Percentiles rank a stretch among this genome's conserved stretches.
phyloP scores from a whole-genome alignment of 345 rosid species.

The Populus pruinosa region DNA sequence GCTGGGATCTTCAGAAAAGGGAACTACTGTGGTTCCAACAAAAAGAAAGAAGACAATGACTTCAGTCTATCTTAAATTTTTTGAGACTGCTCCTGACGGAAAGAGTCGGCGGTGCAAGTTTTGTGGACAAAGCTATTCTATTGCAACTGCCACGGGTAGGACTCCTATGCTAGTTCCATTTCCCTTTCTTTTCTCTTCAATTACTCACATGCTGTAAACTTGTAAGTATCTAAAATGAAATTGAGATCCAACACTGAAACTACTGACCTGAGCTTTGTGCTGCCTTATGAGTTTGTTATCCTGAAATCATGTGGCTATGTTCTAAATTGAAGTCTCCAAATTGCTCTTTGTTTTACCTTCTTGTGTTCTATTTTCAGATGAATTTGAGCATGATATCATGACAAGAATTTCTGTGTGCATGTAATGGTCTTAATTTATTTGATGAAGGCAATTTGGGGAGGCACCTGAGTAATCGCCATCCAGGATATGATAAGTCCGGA shows the following conservation, averaged over 20 bases:
- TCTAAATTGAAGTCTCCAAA: background rate
- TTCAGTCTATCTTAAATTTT: constrained; percentile 85
- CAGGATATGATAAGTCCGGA: constrained; percentile 76
- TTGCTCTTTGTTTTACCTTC: constrained; percentile 7
- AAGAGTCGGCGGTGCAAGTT: constrained; percentile 90
- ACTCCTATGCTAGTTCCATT: constrained; percentile 1
- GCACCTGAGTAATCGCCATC: constrained; percentile 85
- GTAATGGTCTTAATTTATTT: constrained; percentile 12
- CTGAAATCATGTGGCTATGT: background rate
- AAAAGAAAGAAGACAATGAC: constrained; percentile 98
- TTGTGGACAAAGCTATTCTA: constrained; percentile 90
- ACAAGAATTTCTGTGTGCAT: constrained; percentile 2
- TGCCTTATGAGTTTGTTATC: background rate
- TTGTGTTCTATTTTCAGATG: background rate
- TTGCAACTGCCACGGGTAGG: constrained; percentile 90
- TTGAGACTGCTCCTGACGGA: constrained; percentile 78
- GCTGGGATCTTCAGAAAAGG: constrained; percentile 71
- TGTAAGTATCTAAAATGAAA: background rate
- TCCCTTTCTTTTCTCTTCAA: background rate
- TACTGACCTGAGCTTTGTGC: background rate
- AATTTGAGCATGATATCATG: background rate
- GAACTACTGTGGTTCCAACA: constrained; percentile 38
- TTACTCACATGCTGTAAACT: background rate
- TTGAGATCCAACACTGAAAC: background rate
- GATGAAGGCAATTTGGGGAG: constrained; percentile 80